These are phyloP conservation scores for Xylaria intraflava DNA, from an alignment of 495 filamentous ascomycete species.

Conservation along the genomic window DNA sequence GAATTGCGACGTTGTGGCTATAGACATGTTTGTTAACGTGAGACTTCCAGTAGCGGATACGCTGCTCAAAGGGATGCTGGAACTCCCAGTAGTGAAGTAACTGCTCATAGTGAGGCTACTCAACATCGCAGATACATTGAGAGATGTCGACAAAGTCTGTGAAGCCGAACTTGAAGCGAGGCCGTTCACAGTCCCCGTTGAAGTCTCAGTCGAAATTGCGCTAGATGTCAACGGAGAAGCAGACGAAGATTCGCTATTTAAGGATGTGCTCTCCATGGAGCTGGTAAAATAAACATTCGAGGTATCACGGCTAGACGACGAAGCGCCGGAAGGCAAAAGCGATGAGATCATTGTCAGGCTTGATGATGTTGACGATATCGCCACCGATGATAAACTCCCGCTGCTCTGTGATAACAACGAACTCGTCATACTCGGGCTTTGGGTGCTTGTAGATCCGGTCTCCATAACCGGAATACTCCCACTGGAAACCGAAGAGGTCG, in stretches of 20 bases:
- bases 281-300: conserved; percentile 5
- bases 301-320: conserved; percentile 1
- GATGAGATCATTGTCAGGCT: not conserved
- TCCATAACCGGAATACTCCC: not conserved
- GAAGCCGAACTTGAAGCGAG: not conserved
- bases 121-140: not conserved
- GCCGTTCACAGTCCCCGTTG: not conserved
- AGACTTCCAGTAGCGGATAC: conserved; percentile 17
- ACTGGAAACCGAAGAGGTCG: not conserved
- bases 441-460: not conserved
- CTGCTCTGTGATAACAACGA: not conserved
- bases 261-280: conserved; percentile 2
- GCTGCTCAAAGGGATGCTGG: conserved; percentile 16
- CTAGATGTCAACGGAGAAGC: not conserved
- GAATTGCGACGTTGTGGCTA: conserved; percentile 3
- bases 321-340: not conserved
- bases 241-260: conserved; percentile 2
- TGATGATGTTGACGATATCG: not conserved
- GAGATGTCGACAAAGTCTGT: not conserved
- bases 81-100: not conserved
- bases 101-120: not conserved
- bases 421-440: not conserved
- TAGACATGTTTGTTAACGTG: conserved; percentile 7
- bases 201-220: not conserved
- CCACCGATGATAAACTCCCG: not conserved